Conservation (phyloP, 177 flowering plant species). For the Telopea speciosissima region DNA sequence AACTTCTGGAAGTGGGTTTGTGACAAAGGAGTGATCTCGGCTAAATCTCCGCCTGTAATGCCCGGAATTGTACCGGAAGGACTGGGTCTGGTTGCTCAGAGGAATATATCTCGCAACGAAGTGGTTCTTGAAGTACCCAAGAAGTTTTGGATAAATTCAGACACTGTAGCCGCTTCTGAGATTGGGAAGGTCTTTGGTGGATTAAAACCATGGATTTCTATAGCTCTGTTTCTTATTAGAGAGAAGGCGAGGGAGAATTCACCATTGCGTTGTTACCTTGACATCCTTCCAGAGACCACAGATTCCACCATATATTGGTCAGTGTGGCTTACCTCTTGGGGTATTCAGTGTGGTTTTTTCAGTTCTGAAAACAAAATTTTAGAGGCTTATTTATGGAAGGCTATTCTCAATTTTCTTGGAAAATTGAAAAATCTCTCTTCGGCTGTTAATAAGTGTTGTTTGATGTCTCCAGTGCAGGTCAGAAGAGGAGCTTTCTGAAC, state of each 20-base stretch:
- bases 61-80: slow-evolving; percentile 71
- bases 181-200: slow-evolving; percentile 68
- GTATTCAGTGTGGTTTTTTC: neutral
- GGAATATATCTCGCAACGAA: slow-evolving; percentile 57
- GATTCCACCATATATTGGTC: slow-evolving; percentile 88
- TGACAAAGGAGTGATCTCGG: slow-evolving; percentile 53
- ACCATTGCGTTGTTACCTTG: slow-evolving; percentile 54
- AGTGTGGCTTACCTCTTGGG: slow-evolving; percentile 21
- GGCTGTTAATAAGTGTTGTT: slow-evolving; percentile 30
- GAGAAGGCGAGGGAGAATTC: slow-evolving; percentile 64
- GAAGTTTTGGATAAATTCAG: slow-evolving; percentile 78
- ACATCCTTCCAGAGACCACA: slow-evolving; percentile 58
- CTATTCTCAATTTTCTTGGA: neutral
- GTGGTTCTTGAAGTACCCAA: slow-evolving; percentile 84
- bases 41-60: slow-evolving; percentile 40
- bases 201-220: slow-evolving; percentile 80
- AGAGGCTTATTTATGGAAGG: neutral
- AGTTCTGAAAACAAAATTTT: neutral
- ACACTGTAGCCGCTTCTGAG: slow-evolving; percentile 66
- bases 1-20: slow-evolving; percentile 80
- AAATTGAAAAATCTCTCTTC: slow-evolving; percentile 5
- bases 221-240: slow-evolving; percentile 72
- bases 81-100: slow-evolving; percentile 67
- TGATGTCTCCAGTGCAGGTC: slow-evolving; percentile 85
- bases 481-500: slow-evolving; percentile 87